Percentiles rank a stretch among this genome's conserved stretches.
Conservation (phyloP, 768 basidiomycete genomes). For the Rhizopogon rudus region DNA sequence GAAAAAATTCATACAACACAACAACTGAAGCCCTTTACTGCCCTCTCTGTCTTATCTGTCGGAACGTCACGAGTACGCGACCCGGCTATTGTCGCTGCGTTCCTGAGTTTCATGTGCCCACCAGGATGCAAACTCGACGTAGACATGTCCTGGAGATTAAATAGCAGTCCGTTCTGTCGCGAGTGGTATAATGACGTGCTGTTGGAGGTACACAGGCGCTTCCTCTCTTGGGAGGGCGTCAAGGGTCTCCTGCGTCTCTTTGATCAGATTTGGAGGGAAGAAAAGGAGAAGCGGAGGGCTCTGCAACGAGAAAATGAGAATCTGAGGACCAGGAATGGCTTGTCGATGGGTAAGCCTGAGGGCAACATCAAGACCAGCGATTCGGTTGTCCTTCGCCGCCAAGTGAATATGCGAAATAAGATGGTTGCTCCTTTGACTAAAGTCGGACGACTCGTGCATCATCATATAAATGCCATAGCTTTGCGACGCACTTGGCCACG, state of each 20-base stretch:
- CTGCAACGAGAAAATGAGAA: slow-evolving; percentile 46
- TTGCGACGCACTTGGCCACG: neutral
- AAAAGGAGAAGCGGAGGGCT: slow-evolving; percentile 31
- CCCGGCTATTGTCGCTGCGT: slow-evolving; percentile 41
- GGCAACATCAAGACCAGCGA: slow-evolving; percentile 8
- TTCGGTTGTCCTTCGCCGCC: too few relatives aligned
- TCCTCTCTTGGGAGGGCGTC: slow-evolving; percentile 39
- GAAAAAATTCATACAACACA: slow-evolving; percentile 11
- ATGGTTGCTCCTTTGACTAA: too few relatives aligned
- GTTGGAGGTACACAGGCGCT: slow-evolving; percentile 16
- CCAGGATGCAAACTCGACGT: slow-evolving; percentile 34
- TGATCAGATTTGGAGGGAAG: slow-evolving; percentile 38
- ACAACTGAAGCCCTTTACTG: slow-evolving; percentile 14
- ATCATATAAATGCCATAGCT: slow-evolving; percentile 14
- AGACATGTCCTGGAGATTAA: slow-evolving; percentile 45
- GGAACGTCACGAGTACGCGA: slow-evolving; percentile 46
- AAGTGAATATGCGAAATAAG: too few relatives aligned
- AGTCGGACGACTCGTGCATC: slow-evolving; percentile 22
- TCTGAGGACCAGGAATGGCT: slow-evolving; percentile 37
- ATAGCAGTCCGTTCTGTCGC: slow-evolving; percentile 9
- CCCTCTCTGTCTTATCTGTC: slow-evolving; percentile 31
- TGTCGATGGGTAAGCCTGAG: slow-evolving; percentile 32
- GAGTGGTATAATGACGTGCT: slow-evolving; percentile 3
- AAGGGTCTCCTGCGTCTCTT: slow-evolving; percentile 39
- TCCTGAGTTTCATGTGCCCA: slow-evolving; percentile 49